Evolutionary conservation across 1,284 basidiomycete genomes (phyloP).

Genomic region (Trametes polyzona): DNA sequence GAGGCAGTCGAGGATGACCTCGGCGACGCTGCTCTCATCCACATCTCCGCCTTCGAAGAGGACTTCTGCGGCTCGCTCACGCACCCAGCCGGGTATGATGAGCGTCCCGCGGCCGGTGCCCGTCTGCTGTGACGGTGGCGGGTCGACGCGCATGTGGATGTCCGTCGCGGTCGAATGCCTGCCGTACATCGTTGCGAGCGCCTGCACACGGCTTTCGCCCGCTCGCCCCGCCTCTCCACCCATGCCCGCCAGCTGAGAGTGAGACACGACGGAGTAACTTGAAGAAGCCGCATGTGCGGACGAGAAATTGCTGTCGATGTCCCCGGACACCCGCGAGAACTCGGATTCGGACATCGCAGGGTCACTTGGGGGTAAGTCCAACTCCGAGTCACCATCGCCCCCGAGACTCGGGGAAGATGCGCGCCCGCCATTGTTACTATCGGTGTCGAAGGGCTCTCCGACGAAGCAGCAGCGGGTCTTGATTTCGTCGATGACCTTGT

Average conservation of each 20-base stretch:
- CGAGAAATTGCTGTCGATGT: constrained; percentile 49
- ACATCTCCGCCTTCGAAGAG: constrained; percentile 90
- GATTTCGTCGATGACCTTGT: constrained; percentile 79
- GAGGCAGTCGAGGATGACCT: constrained; percentile 77
- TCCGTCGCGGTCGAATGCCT: constrained; percentile 77
- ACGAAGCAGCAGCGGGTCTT: constrained; percentile 86
- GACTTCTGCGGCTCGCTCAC: constrained; percentile 89
- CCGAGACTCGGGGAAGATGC: constrained; percentile 37
- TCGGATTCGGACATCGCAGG: constrained; percentile 66
- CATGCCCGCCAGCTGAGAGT: constrained; percentile 36
- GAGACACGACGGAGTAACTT: constrained; percentile 59
- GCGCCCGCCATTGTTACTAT: constrained; percentile 39
- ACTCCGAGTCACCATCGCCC: constrained; percentile 49
- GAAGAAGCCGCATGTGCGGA: constrained; percentile 60
- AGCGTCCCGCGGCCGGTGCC: constrained; percentile 80
- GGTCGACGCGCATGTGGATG: constrained; percentile 65
- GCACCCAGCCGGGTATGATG: constrained; percentile 91
- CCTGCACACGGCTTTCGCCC: constrained; percentile 62
- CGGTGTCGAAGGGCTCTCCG: constrained; percentile 53
- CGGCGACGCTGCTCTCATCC: constrained; percentile 82
- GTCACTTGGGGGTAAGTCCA: constrained; percentile 61
- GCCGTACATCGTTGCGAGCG: constrained; percentile 68
- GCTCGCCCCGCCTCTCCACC: constrained; percentile 26
- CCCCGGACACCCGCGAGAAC: constrained; percentile 56
- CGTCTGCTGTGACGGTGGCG: constrained; percentile 62